These are phyloP conservation scores for Tetragonia tetragonoides DNA, from an alignment of 148 eudicot species.

Conservation along the genomic window DNA sequence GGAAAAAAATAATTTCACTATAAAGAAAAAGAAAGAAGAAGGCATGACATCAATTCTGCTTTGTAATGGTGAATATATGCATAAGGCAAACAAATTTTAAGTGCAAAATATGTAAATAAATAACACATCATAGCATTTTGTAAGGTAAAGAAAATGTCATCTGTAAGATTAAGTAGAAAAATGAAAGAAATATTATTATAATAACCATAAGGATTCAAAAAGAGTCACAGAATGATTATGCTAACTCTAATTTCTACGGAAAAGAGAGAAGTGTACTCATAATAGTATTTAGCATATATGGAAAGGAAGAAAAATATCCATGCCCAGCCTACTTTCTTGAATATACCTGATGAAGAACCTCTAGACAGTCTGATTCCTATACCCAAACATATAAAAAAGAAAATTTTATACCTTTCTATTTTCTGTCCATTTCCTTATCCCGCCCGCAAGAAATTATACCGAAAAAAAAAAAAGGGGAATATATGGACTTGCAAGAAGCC, in stretches of 20 bases:
- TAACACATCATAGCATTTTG: too few species aligned
- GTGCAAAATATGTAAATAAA: too few species aligned
- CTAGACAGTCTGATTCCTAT: background rate
- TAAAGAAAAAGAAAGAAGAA: too few species aligned
- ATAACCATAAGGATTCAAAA: background rate
- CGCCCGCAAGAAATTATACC: background rate
- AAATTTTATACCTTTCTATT: background rate
- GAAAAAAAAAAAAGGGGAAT: too few species aligned
- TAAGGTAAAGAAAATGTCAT: too few species aligned
- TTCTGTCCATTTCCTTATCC: background rate
- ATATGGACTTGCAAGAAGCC: background rate
- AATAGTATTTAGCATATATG: background rate
- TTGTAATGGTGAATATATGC: too few species aligned
- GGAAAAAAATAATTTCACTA: too few species aligned
- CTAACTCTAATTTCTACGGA: background rate
- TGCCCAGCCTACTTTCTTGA: conserved; percentile 19
- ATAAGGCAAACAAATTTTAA: too few species aligned
- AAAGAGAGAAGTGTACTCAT: conserved; percentile 8
- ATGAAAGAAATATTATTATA: background rate
- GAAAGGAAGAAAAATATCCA: background rate
- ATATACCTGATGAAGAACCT: conserved; percentile 17
- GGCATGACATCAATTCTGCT: too few species aligned
- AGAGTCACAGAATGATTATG: background rate
- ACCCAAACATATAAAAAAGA: background rate
- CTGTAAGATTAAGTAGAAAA: background rate